Conservation (phyloP, 179 eudicot species). For the Carnegiea gigantea region DNA sequence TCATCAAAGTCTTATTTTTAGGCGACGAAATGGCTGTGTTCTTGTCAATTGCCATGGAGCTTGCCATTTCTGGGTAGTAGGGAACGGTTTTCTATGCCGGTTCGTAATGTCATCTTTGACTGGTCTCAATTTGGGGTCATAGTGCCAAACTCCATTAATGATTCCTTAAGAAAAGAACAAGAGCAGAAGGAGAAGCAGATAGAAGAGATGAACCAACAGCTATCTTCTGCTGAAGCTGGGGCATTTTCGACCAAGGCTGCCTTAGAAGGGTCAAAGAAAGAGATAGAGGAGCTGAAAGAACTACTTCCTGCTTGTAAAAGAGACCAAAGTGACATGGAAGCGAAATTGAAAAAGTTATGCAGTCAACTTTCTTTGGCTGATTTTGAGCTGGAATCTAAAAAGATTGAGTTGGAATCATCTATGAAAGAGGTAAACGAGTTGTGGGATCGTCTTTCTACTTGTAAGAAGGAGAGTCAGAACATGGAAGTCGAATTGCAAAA, state of each 20-base stretch:
- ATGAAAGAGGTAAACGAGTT: too few species aligned
- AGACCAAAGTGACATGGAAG: neutral
- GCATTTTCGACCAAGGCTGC: neutral
- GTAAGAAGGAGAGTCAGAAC: neutral
- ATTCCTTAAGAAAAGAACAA: neutral
- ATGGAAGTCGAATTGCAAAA: neutral
- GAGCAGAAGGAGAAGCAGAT: constrained; percentile 6
- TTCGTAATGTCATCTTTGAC: neutral
- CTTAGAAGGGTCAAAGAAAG: neutral
- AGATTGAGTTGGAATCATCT: too few species aligned
- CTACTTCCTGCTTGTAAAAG: constrained; percentile 1
- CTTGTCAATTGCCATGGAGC: too few species aligned
- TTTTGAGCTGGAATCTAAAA: too few species aligned
- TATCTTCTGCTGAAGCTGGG: constrained; percentile 3
- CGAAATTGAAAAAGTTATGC: neutral
- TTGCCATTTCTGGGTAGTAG: too few species aligned
- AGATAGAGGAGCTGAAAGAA: neutral
- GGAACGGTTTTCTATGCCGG: neutral
- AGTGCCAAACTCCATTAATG: constrained; percentile 6
- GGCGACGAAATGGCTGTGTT: too few species aligned
- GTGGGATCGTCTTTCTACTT: too few species aligned
- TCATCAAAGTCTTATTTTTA: neutral
- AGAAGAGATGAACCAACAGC: neutral
- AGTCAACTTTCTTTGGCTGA: too few species aligned
- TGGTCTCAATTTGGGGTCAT: neutral